phyloP scores from a whole-genome alignment of 1,139 yeast genomes.

The Spencermartinsiella ligniputridi region DNA sequence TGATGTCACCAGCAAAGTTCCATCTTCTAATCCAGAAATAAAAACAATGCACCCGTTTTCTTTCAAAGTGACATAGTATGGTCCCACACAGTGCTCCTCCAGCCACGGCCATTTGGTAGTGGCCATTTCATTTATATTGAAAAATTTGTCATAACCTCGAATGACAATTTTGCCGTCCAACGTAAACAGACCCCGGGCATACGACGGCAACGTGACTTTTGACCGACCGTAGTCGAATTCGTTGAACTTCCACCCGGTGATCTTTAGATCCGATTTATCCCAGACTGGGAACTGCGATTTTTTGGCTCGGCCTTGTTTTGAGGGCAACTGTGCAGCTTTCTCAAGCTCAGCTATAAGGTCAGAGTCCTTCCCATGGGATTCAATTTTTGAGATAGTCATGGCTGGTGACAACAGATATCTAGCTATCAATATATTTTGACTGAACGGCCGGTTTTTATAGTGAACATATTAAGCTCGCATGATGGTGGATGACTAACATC shows the following conservation, averaged over 20 bases:
- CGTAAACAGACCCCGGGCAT: constrained; percentile 86
- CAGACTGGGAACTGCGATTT: constrained; percentile 25
- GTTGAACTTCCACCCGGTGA: constrained; percentile 68
- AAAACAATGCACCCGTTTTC: constrained; percentile 94
- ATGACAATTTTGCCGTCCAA: constrained; percentile 50
- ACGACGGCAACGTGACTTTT: constrained; percentile 54
- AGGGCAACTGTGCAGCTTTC: constrained; percentile 3
- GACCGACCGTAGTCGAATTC: constrained; percentile 80
- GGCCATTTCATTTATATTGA: constrained; percentile 66
- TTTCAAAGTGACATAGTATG: constrained; percentile 75
- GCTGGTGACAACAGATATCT: too few relatives aligned
- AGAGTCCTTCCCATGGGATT: neutral
- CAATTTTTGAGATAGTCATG: neutral
- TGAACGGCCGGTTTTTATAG: neutral
- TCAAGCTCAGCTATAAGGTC: constrained; percentile 9
- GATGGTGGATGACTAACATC: too few relatives aligned
- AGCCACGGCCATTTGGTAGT: constrained; percentile 50
- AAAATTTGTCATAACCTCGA: constrained; percentile 94
- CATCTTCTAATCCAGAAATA: constrained; percentile 69
- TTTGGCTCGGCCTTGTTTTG: constrained; percentile 23
- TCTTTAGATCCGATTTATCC: constrained; percentile 26
- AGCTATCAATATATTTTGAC: too few relatives aligned
- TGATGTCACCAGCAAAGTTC: constrained; percentile 74
- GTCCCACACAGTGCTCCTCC: constrained; percentile 54
- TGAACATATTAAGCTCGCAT: too few relatives aligned